A percentile compares a stretch with the other conserved stretches of the same genome.
phyloP scores from a whole-genome alignment of 768 basidiomycete genomes.

The Mycena pura region DNA sequence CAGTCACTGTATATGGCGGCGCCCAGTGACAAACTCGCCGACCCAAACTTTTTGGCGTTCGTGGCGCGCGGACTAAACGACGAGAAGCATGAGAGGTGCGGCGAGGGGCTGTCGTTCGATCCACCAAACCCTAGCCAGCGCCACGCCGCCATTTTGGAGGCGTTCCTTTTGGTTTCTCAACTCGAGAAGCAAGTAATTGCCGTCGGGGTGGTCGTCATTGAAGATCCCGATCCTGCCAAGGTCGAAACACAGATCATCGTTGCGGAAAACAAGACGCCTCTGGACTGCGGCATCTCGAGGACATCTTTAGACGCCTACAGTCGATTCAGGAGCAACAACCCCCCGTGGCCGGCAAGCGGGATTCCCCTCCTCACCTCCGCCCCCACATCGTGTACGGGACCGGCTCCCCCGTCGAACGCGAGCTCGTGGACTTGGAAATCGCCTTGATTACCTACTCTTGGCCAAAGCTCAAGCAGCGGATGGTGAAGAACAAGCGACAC shows the following conservation, averaged over 20 bases:
- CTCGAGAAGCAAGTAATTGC: not conserved
- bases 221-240: too few relatives aligned
- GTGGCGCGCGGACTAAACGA: not conserved
- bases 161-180: not conserved
- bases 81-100: not conserved
- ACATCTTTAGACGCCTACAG: not conserved
- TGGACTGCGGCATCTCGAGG: not conserved
- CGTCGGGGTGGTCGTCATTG: not conserved
- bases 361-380: not conserved
- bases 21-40: not conserved
- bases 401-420: not conserved
- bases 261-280: not conserved
- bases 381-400: not conserved
- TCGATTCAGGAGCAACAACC: not conserved
- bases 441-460: not conserved
- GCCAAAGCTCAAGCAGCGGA: not conserved
- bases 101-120: not conserved
- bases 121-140: not conserved
- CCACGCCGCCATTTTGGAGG: not conserved
- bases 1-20: too few relatives aligned
- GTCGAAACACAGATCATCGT: not conserved
- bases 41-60: not conserved
- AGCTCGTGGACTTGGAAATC: not conserved
- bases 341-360: not conserved
- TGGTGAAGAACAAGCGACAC: not conserved